Conservation (phyloP, 169 alveolate genomes). For the Blepharisma undulans region DNA sequence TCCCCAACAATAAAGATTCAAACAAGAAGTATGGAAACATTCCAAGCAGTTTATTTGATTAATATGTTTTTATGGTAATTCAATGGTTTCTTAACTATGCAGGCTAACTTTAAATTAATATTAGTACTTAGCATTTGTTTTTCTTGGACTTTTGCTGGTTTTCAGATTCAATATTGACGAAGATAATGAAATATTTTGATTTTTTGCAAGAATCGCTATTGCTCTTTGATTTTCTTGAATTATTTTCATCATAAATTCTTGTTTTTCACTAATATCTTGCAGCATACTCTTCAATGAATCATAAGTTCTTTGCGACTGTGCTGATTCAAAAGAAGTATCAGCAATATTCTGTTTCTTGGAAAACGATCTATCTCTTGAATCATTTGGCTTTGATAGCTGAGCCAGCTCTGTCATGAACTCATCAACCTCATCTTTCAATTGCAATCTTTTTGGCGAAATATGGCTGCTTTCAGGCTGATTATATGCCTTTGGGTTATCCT, state of each 20-base stretch:
- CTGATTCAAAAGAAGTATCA: background rate
- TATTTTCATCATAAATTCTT: background rate
- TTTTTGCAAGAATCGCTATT: background rate
- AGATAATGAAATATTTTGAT: background rate
- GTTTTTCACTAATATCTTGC: background rate
- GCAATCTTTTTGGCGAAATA: background rate
- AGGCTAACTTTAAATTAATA: too few relatives aligned
- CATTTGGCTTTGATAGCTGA: background rate
- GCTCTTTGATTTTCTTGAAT: constrained; percentile 38
- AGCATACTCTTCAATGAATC: background rate
- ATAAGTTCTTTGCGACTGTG: background rate
- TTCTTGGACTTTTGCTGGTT: background rate
- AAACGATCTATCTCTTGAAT: background rate
- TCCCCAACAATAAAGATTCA: background rate
- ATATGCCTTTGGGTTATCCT: constrained; percentile 14
- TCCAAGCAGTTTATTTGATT: background rate
- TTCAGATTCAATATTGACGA: background rate
- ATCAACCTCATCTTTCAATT: constrained; percentile 24
- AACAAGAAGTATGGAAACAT: background rate
- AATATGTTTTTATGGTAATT: background rate
- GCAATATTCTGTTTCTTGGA: background rate
- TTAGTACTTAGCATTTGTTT: too few relatives aligned
- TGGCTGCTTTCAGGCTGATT: background rate
- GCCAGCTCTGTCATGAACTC: constrained; percentile 9
- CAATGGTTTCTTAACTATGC: too few relatives aligned